Percentiles rank a stretch among this genome's conserved stretches.
Evolutionary conservation across 768 basidiomycete species (phyloP).

Genomic region (Trametes cubensis): DNA sequence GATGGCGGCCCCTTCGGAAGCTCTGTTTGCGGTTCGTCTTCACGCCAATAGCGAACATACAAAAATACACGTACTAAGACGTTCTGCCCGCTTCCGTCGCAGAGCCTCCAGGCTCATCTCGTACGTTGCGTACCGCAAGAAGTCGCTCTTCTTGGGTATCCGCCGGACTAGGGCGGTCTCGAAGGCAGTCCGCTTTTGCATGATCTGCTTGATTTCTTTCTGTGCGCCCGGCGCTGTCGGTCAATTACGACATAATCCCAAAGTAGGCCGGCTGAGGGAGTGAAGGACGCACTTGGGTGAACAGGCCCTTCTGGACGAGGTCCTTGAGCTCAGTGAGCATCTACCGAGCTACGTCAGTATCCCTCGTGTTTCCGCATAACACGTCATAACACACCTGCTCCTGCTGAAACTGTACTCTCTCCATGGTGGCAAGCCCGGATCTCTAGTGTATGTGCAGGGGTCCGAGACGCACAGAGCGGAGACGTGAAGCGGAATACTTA

Average conservation of each 20-base stretch:
- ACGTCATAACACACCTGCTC: slow-evolving; percentile 63
- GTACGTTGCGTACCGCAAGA: slow-evolving; percentile 87
- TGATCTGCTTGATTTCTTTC: slow-evolving; percentile 82
- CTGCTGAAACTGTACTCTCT: slow-evolving; percentile 91
- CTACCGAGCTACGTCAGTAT: slow-evolving; percentile 37
- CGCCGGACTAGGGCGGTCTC: slow-evolving; percentile 85
- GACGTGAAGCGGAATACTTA: background rate
- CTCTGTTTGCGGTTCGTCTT: slow-evolving; percentile 30
- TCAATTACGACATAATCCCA: slow-evolving; percentile 17
- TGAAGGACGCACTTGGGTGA: slow-evolving; percentile 63
- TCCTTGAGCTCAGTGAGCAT: slow-evolving; percentile 97
- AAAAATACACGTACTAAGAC: slow-evolving; percentile 58
- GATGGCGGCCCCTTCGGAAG: slow-evolving; percentile 51
- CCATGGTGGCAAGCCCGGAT: slow-evolving; percentile 54
- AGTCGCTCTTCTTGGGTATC: slow-evolving; percentile 85
- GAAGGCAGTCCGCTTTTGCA: slow-evolving; percentile 81
- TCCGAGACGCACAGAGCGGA: background rate
- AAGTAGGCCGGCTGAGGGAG: background rate
- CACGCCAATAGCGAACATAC: background rate
- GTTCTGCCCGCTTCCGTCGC: slow-evolving; percentile 70
- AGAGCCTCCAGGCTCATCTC: slow-evolving; percentile 88
- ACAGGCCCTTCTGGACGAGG: slow-evolving; percentile 80
- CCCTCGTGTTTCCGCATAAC: background rate
- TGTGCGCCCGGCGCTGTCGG: slow-evolving; percentile 33
- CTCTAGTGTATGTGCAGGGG: background rate